phyloP scores from a whole-genome alignment of 345 rosid species.

The Nephelium lappaceum region DNA sequence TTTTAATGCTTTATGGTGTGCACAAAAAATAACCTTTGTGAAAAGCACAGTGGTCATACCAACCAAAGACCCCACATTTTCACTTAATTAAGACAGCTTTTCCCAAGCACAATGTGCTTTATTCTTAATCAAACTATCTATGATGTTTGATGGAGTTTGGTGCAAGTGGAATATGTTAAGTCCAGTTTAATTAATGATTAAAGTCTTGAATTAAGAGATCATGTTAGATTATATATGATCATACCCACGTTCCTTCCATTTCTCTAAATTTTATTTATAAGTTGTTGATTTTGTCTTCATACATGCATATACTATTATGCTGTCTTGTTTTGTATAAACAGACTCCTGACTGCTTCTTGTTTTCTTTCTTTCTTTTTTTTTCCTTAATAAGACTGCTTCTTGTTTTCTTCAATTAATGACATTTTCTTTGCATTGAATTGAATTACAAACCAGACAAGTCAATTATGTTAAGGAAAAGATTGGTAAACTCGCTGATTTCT shows the following conservation, averaged over 20 bases:
- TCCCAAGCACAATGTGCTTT: constrained; percentile 22
- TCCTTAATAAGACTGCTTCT: too few relatives aligned
- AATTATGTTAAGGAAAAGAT: too few relatives aligned
- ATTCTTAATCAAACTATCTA: not conserved
- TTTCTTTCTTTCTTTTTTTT: too few relatives aligned
- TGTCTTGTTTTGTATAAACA: too few relatives aligned
- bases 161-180: not conserved
- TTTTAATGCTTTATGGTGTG: not conserved
- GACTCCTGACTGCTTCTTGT: too few relatives aligned
- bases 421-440: too few relatives aligned
- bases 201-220: not conserved
- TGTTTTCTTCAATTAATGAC: too few relatives aligned
- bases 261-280: not conserved
- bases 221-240: not conserved
- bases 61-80: not conserved
- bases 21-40: not conserved
- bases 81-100: constrained; percentile 12
- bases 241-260: not conserved
- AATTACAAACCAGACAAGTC: not conserved
- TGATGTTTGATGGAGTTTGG: not conserved
- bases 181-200: not conserved
- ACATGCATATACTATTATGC: not conserved
- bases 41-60: not conserved
- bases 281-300: not conserved
- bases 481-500: not conserved